Base-by-base conservation (phyloP, 441 rosid genomes). In the Raphanus hybrid region DNA sequence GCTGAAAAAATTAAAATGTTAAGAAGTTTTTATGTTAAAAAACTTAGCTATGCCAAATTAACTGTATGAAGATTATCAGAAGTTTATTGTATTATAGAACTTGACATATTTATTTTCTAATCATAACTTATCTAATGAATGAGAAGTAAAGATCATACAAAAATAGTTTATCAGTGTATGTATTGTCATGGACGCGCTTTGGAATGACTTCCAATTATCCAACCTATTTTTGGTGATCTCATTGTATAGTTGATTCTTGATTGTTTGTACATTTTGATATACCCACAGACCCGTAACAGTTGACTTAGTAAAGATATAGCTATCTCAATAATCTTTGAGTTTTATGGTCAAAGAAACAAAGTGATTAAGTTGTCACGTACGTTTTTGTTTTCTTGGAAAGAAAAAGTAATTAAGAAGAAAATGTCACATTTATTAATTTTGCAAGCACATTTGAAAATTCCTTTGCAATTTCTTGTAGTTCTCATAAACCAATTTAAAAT, bases 401-500 rank as follows among this genome's bases (percentile, higher is more conserved):
- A 67, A n/a, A 29, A 50, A 34, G 50, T 69, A 16, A 8, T 9
- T 15, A 69, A 59, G 20, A 70, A 20, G 48, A 64, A 64, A 23
- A 58, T 41, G 26, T 39, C 66, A 39, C n/a, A 26, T 23, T 14
- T 3, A 58, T 20, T 41, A 35, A 70, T 70, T 54, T 23, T n/a
- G 16, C 15, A 5, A 34, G 16, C 2, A 41, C 20, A 52, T 35
- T 73, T 10, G 69, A 61, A 67, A 20, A 12, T 67, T 66, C 71
- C 67, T 18, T 54, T 6, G 66, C 43, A 75, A 23, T 43, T 67
- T 18, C 78, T 75, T 41, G 67, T 18, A 41, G 0, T 3, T 45
- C 29, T 18, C 29, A 43, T 39, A 41, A 67, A 43, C 10, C 34
- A 67, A 11, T 14, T 43, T 4, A 41, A 23, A 59, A 67, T 32